Evolutionary conservation across 768 basidiomycete species (phyloP), one percentile per base, ranked within the genome.

Genomic region (Termitomyces sp.): DNA sequence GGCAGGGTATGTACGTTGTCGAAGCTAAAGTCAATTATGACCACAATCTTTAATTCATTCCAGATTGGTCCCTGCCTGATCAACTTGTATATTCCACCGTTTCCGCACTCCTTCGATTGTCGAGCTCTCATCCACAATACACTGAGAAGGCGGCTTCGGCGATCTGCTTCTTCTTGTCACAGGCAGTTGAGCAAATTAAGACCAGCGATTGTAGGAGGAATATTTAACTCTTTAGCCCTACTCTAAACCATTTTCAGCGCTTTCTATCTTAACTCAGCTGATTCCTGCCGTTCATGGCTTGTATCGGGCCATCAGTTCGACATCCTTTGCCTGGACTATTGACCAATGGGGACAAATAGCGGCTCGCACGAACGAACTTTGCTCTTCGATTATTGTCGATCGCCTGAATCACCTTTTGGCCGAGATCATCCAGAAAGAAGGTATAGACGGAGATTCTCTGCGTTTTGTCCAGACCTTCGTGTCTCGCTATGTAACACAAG

Each of bases 21-120:
- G 3, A 8, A 41, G 27, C 34, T 45, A 1, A 10, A 38, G 16
- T 21, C 29, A 27, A n/a, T n/a, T 29, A 37, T 16, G 40, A 7
- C 29, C 10, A 46, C 31, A 44, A 43, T 29, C 8, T 14, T 54
- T 7, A 10, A 53, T 47, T 29, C 21, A 38, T 60, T 21, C n/a
- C 58, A 94, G 92, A 91, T 62, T 94, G 92, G 92, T 82, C 92
- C 3, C 77, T 92, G 32, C 87, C 93, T 37, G 90, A 95, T 70
- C 89, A 93, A 65, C 80, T 95, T 40, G 86, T 90, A 1, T 90
- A 79, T 65, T 85, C 89, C 1, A 91, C 86, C 4, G 80, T 92
- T 23, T 88, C 87, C 4, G 89, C 92, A 11, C 73, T 93, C 8
- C 76, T 95, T 44, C 77, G 83, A 51, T 73, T 92, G 21, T 84